Percentiles rank a stretch among this genome's conserved stretches.
phyloP scores from a whole-genome alignment of 257 asterid species.

The Solanum appendiculatum region DNA sequence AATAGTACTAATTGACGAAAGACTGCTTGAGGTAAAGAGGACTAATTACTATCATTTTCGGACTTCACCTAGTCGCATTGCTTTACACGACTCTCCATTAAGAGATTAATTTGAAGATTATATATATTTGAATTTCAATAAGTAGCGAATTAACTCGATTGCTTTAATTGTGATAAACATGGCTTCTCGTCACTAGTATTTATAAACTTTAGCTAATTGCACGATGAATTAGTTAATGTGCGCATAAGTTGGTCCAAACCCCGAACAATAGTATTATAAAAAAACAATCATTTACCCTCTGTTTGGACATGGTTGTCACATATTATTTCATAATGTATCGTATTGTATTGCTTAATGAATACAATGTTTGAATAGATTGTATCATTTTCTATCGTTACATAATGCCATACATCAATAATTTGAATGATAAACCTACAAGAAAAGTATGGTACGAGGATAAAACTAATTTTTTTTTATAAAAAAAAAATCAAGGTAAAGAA shows the following conservation, averaged over 20 bases:
- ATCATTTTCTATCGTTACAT: too few species aligned
- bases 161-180: neutral
- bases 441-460: too few species aligned
- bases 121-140: neutral
- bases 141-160: neutral
- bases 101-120: neutral
- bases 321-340: too few species aligned
- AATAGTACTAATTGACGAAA: neutral
- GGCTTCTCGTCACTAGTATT: neutral
- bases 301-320: neutral
- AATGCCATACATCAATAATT: too few species aligned
- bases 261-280: neutral
- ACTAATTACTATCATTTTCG: neutral
- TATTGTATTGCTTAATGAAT: too few species aligned
- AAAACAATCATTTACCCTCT: neutral
- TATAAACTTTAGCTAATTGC: too few species aligned
- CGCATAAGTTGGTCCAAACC: neutral
- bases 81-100: neutral
- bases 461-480: too few species aligned
- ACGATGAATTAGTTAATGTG: fast-evolving
- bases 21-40: neutral
- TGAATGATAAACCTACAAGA: too few species aligned
- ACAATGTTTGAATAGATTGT: neutral
- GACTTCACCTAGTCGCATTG: neutral
- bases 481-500: too few species aligned